phyloP scores from a whole-genome alignment of 495 filamentous ascomycete species.

The Neohortaea acidophila region DNA sequence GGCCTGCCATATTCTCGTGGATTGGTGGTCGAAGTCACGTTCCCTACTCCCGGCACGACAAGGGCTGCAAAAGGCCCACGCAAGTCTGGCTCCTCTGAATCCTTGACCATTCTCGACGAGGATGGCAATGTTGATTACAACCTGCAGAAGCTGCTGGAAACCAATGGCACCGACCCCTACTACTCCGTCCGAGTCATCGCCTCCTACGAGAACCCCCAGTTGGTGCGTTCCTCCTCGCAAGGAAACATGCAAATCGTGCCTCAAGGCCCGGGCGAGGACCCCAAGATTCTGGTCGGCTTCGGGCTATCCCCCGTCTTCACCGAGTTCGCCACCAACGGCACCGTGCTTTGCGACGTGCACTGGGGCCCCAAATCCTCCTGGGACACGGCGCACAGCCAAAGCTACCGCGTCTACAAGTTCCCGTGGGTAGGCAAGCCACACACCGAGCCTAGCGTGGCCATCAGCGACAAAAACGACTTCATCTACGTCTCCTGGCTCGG shows the following conservation, averaged over 20 bases:
- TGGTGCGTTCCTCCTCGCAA: constrained; percentile 18
- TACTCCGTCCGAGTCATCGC: constrained; percentile 13
- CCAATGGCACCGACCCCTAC: constrained; percentile 13
- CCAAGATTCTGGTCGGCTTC: constrained; percentile 20
- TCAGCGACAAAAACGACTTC: constrained; percentile 7
- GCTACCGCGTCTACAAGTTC: constrained; percentile 19
- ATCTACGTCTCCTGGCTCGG: constrained; percentile 20
- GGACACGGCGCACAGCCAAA: constrained; percentile 15
- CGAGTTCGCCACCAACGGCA: constrained; percentile 18
- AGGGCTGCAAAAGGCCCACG: background rate
- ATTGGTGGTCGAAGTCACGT: constrained; percentile 5
- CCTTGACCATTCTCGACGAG: background rate
- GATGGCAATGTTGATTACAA: constrained; percentile 4
- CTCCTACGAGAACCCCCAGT: constrained; percentile 14
- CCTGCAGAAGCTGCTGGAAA: constrained; percentile 10
- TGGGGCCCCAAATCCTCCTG: constrained; percentile 16
- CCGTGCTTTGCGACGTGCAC: constrained; percentile 20
- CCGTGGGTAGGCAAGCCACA: constrained; percentile 13
- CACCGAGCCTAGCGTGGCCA: constrained; percentile 3
- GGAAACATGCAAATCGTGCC: constrained; percentile 21
- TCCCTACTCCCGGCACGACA: constrained; percentile 1
- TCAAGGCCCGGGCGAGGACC: constrained; percentile 8
- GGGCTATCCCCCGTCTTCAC: constrained; percentile 17
- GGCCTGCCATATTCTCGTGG: constrained; percentile 5
- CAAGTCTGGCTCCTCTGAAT: background rate